Evolutionary conservation across 2,329 filamentous ascomycete genomes (phyloP).

Genomic region (Aureobasidium lini): DNA sequence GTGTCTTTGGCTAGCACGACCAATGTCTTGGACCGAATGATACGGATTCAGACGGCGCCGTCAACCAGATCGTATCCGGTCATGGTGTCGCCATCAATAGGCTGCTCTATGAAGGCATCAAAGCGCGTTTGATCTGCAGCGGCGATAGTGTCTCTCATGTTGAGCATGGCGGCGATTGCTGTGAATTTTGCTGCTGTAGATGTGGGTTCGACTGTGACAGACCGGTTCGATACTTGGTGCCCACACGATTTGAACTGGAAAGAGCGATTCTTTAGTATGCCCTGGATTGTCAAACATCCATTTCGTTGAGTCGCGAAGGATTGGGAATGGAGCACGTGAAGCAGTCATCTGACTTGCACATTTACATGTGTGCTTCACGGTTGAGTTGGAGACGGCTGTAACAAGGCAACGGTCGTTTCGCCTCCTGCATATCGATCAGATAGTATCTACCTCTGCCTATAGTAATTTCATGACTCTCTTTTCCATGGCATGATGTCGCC

Average conservation of each 20-base stretch:
- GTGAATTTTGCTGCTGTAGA: neutral
- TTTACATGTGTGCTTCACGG: neutral
- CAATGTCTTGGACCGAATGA: neutral
- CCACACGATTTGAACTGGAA: too few relatives aligned
- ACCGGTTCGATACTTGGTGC: neutral
- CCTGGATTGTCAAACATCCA: neutral
- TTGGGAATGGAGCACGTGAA: neutral
- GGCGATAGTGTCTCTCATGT: neutral
- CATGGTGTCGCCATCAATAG: neutral
- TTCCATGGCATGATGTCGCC: too few relatives aligned
- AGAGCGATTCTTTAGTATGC: neutral
- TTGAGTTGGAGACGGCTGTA: neutral
- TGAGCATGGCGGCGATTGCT: neutral
- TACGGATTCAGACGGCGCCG: neutral
- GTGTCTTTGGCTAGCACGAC: neutral
- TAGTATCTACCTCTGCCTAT: neutral
- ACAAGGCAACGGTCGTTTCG: neutral
- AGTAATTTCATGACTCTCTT: too few relatives aligned
- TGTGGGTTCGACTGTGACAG: neutral
- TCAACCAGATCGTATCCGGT: neutral
- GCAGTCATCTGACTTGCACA: neutral
- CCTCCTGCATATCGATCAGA: too few relatives aligned
- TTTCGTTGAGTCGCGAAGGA: neutral
- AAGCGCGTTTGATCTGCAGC: neutral
- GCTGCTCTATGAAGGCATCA: neutral